Evolutionary conservation across 352 stramenopile species (phyloP).

Genomic region (Pythium rishiriense): DNA sequence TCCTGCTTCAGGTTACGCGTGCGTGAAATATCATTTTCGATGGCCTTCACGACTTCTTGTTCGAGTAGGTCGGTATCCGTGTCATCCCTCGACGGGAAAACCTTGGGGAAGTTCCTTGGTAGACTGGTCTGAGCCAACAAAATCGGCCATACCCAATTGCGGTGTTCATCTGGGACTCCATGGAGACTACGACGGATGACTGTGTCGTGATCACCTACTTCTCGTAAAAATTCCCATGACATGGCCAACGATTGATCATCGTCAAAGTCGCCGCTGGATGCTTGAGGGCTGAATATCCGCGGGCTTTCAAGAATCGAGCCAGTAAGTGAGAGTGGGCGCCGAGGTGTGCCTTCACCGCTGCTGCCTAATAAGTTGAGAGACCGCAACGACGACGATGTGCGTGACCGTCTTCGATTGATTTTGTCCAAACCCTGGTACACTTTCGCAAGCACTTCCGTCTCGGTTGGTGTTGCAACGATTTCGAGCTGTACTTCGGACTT

Average conservation of each 20-base stretch:
- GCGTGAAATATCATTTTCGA: constrained; percentile 80
- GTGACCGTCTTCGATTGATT: constrained; percentile 70
- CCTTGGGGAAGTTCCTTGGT: constrained; percentile 24
- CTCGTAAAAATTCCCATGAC: constrained; percentile 48
- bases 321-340: constrained; percentile 53
- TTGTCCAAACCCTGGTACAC: constrained; percentile 71
- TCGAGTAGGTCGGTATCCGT: constrained; percentile 40
- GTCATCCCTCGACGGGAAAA: constrained; percentile 18
- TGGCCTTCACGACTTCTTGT: constrained; percentile 69
- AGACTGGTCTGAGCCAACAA: constrained; percentile 48
- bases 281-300: constrained; percentile 37
- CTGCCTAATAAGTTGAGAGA: constrained; percentile 47
- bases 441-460: constrained; percentile 70
- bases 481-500: constrained; percentile 40
- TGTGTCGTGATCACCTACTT: constrained; percentile 29
- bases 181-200: constrained; percentile 48
- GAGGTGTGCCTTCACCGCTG: constrained; percentile 30
- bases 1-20: constrained; percentile 60
- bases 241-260: constrained; percentile 14
- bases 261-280: constrained; percentile 28
- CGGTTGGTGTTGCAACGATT: constrained; percentile 68
- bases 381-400: constrained; percentile 61
- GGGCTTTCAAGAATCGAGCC: constrained; percentile 56
- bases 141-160: constrained; percentile 72
- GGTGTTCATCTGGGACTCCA: constrained; percentile 64